Evolutionary conservation across 495 filamentous ascomycete genomes (phyloP), one percentile per base, ranked within the genome.

Genomic region (Penicillium psychrofluorescens): DNA sequence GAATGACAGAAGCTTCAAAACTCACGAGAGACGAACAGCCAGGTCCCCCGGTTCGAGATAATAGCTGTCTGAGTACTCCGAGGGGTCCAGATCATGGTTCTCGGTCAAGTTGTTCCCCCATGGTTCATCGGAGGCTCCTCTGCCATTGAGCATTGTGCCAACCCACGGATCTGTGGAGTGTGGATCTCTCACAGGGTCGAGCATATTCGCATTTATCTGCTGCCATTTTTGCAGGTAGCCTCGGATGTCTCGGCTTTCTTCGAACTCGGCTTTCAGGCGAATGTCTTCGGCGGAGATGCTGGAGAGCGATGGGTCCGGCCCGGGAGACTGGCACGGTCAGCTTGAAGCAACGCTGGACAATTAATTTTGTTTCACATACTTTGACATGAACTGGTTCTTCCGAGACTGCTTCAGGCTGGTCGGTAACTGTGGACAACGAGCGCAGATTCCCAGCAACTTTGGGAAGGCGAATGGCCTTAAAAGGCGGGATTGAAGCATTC

Each of bases 21-120:
- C 22, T 22, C 22, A 22, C 22, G 49, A 49, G 7, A 55, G 41
- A 1, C 89, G 49, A 46, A 85, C 85, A 3, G 90, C 77, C 44
- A 94, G 59, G 57, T 94, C 89, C 10, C 89, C 89, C 7, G 79
- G 73, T 28, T 78, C 64, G 11, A 92, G 62, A 38, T 70, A 72
- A 2, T 64, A 64, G 10, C 67, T 64, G 29, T 68, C 64, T 14
- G 66, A 68, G 11, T 65, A 64, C 11, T 55, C 46, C 3, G 54
- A 56, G 10, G 58, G 44, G 8, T 65, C 61, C 9, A 66, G 41
- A 14, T 58, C 41, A 37, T 72, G 68, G 3, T 53, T 51, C 13
- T 63, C 50, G 7, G 40, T 38, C 35, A 51, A 45, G 7, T 66
- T 62, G 13, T 44, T 44, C 31, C 59, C 61, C 46, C 60, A 53